A percentile compares a stretch with the other conserved stretches of the same genome.
phyloP scores from a whole-genome alignment of 2,329 filamentous ascomycete species.

The Colletotrichum gigasporum region DNA sequence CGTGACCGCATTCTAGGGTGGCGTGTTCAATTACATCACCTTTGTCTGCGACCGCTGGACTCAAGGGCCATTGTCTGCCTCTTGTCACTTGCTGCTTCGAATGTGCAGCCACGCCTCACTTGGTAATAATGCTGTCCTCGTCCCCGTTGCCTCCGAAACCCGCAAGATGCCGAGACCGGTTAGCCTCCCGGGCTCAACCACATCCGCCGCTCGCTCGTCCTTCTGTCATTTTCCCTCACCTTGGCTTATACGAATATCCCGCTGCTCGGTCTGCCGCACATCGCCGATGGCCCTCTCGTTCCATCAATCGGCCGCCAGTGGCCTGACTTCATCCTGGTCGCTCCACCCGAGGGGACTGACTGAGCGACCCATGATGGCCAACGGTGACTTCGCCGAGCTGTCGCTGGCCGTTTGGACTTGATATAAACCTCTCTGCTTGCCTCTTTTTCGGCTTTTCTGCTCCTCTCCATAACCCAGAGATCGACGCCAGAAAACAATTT shows the following conservation, averaged over 20 bases:
- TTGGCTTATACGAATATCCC: not conserved
- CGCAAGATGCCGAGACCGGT: not conserved
- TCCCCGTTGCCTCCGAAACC: not conserved
- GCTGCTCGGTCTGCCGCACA: not conserved
- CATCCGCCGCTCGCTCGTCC: not conserved
- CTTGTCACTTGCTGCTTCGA: not conserved
- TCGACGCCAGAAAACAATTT: not conserved
- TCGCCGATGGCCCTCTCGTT: constrained; percentile 15
- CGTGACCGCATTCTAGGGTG: constrained; percentile 15
- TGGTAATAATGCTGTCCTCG: not conserved
- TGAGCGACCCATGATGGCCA: not conserved
- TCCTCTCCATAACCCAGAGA: not conserved
- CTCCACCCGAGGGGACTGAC: not conserved
- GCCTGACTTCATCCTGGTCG: constrained; percentile 15
- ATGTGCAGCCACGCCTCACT: not conserved
- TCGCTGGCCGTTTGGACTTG: not conserved
- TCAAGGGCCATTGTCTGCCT: not conserved
- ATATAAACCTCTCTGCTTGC: constrained; percentile 13
- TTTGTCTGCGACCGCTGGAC: not conserved
- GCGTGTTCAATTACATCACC: constrained; percentile 29
- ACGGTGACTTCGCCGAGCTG: not conserved
- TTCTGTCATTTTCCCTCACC: not conserved
- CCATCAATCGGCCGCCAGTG: not conserved
- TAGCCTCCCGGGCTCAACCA: not conserved
- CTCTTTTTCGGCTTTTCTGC: not conserved